Evolutionary conservation across 305 asterid species (phyloP).

Genomic region (Ilex paraguariensis): DNA sequence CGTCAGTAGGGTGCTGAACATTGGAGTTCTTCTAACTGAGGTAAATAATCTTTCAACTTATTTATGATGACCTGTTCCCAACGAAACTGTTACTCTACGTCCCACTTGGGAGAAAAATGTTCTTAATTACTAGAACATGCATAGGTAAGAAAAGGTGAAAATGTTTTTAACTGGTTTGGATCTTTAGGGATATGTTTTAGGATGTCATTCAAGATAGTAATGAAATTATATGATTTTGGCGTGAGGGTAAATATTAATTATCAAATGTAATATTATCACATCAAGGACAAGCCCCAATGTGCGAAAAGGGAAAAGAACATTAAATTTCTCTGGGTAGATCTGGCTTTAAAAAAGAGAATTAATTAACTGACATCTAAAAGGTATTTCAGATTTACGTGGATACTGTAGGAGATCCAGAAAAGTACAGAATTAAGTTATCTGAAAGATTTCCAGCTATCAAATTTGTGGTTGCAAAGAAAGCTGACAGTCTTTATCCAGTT

Average conservation of each 20-base stretch:
- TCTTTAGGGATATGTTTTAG: too few species aligned
- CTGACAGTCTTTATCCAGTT: conserved; percentile 96
- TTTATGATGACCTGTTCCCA: conserved; percentile 6
- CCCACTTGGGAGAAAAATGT: background rate
- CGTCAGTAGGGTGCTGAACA: conserved; percentile 54
- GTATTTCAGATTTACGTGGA: conserved; percentile 78
- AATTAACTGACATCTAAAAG: conserved; percentile 10
- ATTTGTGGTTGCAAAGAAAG: conserved; percentile 94
- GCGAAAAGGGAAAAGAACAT: too few species aligned
- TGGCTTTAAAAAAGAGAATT: conserved; percentile 1
- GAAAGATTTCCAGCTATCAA: conserved; percentile 73
- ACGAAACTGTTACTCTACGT: too few species aligned
- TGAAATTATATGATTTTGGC: too few species aligned
- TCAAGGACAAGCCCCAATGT: too few species aligned
- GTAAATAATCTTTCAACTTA: conserved; percentile 27
- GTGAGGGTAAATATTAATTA: too few species aligned
- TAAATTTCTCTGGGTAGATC: too few species aligned
- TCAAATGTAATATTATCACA: too few species aligned
- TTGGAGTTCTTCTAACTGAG: conserved; percentile 86
- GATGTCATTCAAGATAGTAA: too few species aligned
- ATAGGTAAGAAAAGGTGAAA: background rate
- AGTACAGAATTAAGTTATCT: conserved; percentile 78
- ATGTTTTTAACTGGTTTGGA: background rate
- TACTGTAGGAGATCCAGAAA: conserved; percentile 96
- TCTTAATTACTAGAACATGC: background rate